Base-by-base conservation (phyloP, 1,284 basidiomycete genomes). In the Schizophyllum amplum region DNA sequence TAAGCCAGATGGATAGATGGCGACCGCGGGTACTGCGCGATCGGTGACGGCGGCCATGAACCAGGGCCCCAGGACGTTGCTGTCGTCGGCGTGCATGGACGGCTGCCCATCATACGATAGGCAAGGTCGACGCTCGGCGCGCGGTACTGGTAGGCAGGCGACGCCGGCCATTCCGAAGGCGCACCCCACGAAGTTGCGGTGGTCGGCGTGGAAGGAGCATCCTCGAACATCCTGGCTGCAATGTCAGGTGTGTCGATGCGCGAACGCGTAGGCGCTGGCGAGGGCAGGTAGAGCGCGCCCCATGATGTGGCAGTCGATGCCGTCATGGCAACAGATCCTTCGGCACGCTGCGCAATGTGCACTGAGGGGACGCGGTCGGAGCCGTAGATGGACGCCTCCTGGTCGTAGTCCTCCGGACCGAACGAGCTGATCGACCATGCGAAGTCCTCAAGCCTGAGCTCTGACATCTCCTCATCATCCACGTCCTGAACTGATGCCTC, bases 351-450 rank as follows among this genome's bases (percentile, higher is more conserved):
- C 2, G 71, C 77, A 42, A 81, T 61, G 55, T 79, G 56, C 74
- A 73, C 24, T 69, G 33, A 42, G 33, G 33, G 33, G 13, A 42
- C 60, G 62, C 20, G 42, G 59, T 53, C 47, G 63, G 58, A 33
- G 62, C 61, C 33, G 60, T 64, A 53, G 63, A 62, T 47, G 59
- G 59, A 24, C 61, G 57, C 59, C 61, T 60, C 25, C 55, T 61
- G 17, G 63, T 64, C 23, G 58, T 60, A 42, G 63, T 64, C 24
- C 77, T 23, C 70, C 72, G 25, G 86, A 86, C 11, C 87, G 86
- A 3, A 70, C 70, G 87, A 89, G 5, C 84, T 84, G 24, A 82
- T 74, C 5, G 86, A 87, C 84, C 86, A 90, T 9, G 76, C 67
- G 64, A 80, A 90, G 61, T 88, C 86, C 49, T 82, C 81, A 20